phyloP scores from a whole-genome alignment of 495 filamentous ascomycete genomes.

The Hyaloscypha finlandica region DNA sequence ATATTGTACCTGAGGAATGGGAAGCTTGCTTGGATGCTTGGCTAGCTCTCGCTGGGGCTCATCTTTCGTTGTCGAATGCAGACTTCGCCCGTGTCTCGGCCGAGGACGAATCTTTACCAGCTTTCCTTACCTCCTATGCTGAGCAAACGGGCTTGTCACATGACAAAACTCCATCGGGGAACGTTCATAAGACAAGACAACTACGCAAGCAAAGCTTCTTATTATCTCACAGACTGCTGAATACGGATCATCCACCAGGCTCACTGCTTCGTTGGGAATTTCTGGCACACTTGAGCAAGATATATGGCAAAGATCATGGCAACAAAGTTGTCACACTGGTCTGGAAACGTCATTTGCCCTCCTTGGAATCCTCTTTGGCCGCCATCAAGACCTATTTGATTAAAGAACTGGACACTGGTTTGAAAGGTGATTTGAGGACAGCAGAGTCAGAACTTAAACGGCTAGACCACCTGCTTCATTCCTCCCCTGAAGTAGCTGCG shows the following conservation, averaged over 20 bases:
- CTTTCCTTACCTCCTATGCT: conserved; percentile 32
- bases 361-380: conserved; percentile 23
- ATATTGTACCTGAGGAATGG: conserved; percentile 72
- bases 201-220: conserved; percentile 66
- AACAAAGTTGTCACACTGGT: conserved; percentile 34
- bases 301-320: conserved; percentile 54
- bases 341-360: conserved; percentile 26
- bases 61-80: conserved; percentile 58
- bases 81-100: conserved; percentile 50
- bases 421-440: conserved; percentile 47
- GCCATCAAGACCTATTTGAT: conserved; percentile 23
- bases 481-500: conserved; percentile 51
- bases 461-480: conserved; percentile 53
- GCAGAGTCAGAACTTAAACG: conserved; percentile 47
- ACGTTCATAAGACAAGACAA: conserved; percentile 46
- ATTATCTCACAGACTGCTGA: conserved; percentile 52
- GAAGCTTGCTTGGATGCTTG: conserved; percentile 76
- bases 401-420: conserved; percentile 50
- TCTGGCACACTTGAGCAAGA: conserved; percentile 55
- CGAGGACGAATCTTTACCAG: conserved; percentile 55
- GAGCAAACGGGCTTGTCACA: conserved; percentile 17
- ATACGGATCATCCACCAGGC: conserved; percentile 43
- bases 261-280: conserved; percentile 56
- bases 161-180: conserved; percentile 27
- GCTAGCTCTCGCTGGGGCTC: conserved; percentile 62